These are phyloP conservation scores for Saccharomycopsis sp. DNA, from an alignment of 805 yeast species.

Conservation along the genomic window DNA sequence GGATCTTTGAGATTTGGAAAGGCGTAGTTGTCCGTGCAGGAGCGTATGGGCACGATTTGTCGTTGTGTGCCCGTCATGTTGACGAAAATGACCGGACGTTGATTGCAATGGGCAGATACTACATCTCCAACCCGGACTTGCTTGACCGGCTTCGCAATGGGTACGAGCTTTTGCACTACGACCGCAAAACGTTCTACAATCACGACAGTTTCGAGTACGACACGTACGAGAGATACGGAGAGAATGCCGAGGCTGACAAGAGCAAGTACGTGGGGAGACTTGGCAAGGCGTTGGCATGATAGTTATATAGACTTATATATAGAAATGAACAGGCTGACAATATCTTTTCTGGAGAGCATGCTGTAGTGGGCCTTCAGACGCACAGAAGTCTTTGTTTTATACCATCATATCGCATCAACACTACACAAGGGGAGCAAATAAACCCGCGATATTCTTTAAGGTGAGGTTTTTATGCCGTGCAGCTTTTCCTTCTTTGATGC, in stretches of 20 bases:
- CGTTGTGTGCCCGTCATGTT: slow-evolving; percentile 1
- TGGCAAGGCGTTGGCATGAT: slow-evolving; percentile 1
- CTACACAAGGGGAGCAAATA: no score
- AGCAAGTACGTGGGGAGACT: not conserved
- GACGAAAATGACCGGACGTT: slow-evolving; percentile 25
- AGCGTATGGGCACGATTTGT: slow-evolving; percentile 23
- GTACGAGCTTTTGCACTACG: slow-evolving; percentile 27
- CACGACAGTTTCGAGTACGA: slow-evolving; percentile 3
- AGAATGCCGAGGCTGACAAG: not conserved
- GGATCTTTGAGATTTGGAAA: slow-evolving; percentile 36
- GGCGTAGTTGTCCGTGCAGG: slow-evolving; percentile 40
- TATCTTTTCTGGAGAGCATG: no score
- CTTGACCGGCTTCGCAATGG: slow-evolving; percentile 34
- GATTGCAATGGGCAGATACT: slow-evolving; percentile 34
- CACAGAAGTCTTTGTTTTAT: no score
- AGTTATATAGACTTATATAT: not conserved
- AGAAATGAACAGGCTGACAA: no score
- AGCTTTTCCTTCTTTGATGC: not conserved
- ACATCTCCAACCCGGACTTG: slow-evolving; percentile 41
- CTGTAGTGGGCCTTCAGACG: no score
- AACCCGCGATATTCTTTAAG: no score
- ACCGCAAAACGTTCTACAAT: slow-evolving; percentile 31
- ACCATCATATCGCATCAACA: no score
- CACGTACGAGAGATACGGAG: not conserved
- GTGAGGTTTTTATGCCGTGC: no score